Base-by-base conservation (phyloP, 2,329 filamentous ascomycete species). In the Basipetospora chlamydospora region DNA sequence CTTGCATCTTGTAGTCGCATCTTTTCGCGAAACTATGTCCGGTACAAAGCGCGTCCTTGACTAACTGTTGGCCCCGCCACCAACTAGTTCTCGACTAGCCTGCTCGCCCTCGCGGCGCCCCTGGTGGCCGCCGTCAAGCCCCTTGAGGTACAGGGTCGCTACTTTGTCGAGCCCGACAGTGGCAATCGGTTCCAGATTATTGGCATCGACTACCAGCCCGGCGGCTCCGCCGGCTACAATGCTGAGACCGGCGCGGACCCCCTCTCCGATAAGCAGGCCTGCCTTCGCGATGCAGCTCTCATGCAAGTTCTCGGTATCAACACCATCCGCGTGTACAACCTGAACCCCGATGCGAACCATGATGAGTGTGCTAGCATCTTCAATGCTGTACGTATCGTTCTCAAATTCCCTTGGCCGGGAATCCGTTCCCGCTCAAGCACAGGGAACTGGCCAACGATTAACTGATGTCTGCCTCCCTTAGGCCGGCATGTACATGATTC, bases 171-270 rank as follows among this genome's bases (percentile, higher is more conserved):
- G 55, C 59, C 67, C 28, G 56, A 57, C 40, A 70, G 64, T 16
- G 70, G 71, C 41, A 61, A 72, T 48, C 67, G 66, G 42, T 78
- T 79, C 57, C 71, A 79, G 58, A 64, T 81, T 41, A 65, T 77
- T 35, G 77, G 77, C 46, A 66, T 77, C 46, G 77, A 75, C 50
- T 81, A 80, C 58, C 77, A 80, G 53, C 76, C 76, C 29, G 76
- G 73, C 42, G 77, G 77, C 43, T 71, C 69, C 42, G 64, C 73
- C 30, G 73, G 68, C 32, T 78, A 75, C 56, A 58, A 77, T 47
- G 68, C 73, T 32, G 46, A 47, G 1, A 51, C 57, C 11, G 64
- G 66, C 35, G 60, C 64, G 44, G 75, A 80, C 49, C 71, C 75
- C 22, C 62, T 80, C 23, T 77, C 70, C 49, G 54, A 78, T 50